Base-by-base conservation (phyloP, 371 early-diverging fungal genomes). In the Mortierella sp. region DNA sequence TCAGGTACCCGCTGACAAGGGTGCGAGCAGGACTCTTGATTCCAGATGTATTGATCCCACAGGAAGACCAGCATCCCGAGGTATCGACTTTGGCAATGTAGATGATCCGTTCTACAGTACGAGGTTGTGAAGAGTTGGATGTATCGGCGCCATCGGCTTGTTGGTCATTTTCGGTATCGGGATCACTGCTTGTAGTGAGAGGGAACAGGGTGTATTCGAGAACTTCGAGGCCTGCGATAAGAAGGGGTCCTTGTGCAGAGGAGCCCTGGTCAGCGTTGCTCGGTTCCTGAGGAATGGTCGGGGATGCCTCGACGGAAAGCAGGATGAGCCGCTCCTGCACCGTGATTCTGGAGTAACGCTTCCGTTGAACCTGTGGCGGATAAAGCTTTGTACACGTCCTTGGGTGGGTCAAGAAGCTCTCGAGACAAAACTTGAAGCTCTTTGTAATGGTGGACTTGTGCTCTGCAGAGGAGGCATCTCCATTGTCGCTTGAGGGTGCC, bases 1-100 rank as follows among this genome's bases (percentile, higher is more conserved):
- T 40, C 10, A 90, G 57, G 60, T 90, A 88, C 0, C 84, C 80
- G 27, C 65, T 63, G 22, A 88, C 73, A n/a, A 87, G 24, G 0
- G 60, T 60, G 22, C 77, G 79, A 0, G 78, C 60, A 12, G 78
- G 77, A 25, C 79, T 72, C 17, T 77, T 67, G 2, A 80, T 16
- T 0, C 22, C 25, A n/a, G 21, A 25, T 2, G 51, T 52, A 9
- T 78, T 73, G 34, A 65, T 29, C 9, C 60, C 57, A 4, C 70
- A 60, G 12, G 70, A 56, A 13, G 77, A 70, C 67, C 71, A 64
- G 44, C 61, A 76, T 5, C 85, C 86, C 0, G 88, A 82, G 0
- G 90, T 86, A 57, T 91, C 91, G 27, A 91, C 81, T 60, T 91
- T 91, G 49, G 84, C 83, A 31, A 91, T 82, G 59, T 91, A 89